Evolutionary conservation across 2,329 filamentous ascomycete species (phyloP).

Genomic region (Cyphellophora attinorum): DNA sequence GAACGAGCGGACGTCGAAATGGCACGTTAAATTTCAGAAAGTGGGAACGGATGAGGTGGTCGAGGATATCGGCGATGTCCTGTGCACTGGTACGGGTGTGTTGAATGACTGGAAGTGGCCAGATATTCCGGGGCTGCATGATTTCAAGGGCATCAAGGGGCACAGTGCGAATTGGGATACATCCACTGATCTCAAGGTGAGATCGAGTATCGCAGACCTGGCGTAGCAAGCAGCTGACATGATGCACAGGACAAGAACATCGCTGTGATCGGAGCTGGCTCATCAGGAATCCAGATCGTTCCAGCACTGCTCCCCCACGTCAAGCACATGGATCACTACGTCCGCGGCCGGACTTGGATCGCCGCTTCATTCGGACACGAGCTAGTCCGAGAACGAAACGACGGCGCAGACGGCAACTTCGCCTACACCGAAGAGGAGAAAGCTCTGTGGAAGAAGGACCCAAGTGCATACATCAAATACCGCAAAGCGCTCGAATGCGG

Average conservation of each 20-base stretch:
- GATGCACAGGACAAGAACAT: slow-evolving; percentile 41
- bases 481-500: slow-evolving; percentile 24
- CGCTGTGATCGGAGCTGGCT: slow-evolving; percentile 56
- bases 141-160: slow-evolving; percentile 21
- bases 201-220: neutral
- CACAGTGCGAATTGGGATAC: slow-evolving; percentile 24
- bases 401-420: slow-evolving; percentile 21
- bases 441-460: slow-evolving; percentile 13
- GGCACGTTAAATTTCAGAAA: slow-evolving; percentile 14
- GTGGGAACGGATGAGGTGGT: slow-evolving; percentile 12
- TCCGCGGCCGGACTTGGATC: slow-evolving; percentile 22
- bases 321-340: slow-evolving; percentile 21
- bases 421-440: slow-evolving; percentile 20
- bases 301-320: slow-evolving; percentile 16
- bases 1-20: slow-evolving; percentile 16
- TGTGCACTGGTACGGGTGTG: slow-evolving; percentile 50
- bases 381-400: slow-evolving; percentile 12
- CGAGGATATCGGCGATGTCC: slow-evolving; percentile 37
- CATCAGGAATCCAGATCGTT: slow-evolving; percentile 53
- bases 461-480: slow-evolving; percentile 21
- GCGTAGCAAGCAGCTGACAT: neutral
- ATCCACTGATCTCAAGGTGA: slow-evolving; percentile 12
- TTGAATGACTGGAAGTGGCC: slow-evolving; percentile 43
- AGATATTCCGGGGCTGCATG: slow-evolving; percentile 19
- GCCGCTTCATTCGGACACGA: slow-evolving; percentile 18